Evolutionary conservation across 2,329 filamentous ascomycete genomes (phyloP).

Genomic region (Clonostachys sp.): DNA sequence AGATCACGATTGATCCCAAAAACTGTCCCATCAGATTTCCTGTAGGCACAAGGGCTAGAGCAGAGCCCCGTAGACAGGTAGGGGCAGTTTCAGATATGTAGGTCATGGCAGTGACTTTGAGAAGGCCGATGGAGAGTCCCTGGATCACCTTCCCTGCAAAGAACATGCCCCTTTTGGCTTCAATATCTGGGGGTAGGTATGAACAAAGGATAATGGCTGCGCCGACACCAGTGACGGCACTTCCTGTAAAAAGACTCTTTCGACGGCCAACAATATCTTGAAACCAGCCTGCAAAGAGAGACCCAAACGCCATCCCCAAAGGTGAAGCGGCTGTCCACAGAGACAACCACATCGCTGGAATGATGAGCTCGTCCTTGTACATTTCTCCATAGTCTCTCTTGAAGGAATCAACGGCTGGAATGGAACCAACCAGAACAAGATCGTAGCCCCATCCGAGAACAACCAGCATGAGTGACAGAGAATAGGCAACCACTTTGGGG

Average conservation of each 20-base stretch:
- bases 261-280: slow-evolving; percentile 18
- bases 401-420: slow-evolving; percentile 18
- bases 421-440: slow-evolving; percentile 14
- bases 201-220: slow-evolving; percentile 20
- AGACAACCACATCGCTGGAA: slow-evolving; percentile 17
- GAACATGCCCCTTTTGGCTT: slow-evolving; percentile 12
- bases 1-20: slow-evolving; percentile 38
- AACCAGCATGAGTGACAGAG: slow-evolving; percentile 14
- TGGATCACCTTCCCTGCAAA: slow-evolving; percentile 15
- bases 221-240: slow-evolving; percentile 11
- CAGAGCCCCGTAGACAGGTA: slow-evolving; percentile 35
- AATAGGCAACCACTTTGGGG: slow-evolving; percentile 17
- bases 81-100: slow-evolving; percentile 47
- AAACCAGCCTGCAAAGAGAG: slow-evolving; percentile 16
- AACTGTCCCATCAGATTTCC: slow-evolving; percentile 44
- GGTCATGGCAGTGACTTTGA: slow-evolving; percentile 35
- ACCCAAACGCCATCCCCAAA: slow-evolving; percentile 13
- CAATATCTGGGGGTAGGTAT: slow-evolving; percentile 3
- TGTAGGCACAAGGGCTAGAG: slow-evolving; percentile 41
- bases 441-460: slow-evolving; percentile 22
- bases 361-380: slow-evolving; percentile 12
- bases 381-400: slow-evolving; percentile 16
- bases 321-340: slow-evolving; percentile 16
- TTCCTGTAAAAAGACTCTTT: slow-evolving; percentile 13
- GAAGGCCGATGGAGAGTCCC: slow-evolving; percentile 25